Conservation (phyloP, 495 filamentous ascomycete species). For the Daldinia caldariorum region DNA sequence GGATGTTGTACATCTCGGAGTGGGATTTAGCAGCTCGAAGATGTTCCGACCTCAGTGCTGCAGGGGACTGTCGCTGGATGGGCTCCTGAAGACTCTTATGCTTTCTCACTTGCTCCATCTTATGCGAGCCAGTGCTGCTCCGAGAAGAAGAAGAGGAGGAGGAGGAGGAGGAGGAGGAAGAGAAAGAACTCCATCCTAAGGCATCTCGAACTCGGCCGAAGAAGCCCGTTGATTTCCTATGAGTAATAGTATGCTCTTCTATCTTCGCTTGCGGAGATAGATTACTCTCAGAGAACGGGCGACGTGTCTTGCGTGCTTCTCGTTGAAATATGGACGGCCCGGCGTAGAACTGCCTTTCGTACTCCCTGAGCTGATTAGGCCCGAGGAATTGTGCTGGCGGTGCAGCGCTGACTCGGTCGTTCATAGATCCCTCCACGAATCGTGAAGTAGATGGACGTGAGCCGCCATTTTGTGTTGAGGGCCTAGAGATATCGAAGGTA, state of each 20-base stretch:
- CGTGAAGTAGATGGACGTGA: slow-evolving; percentile 57
- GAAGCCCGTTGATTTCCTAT: slow-evolving; percentile 46
- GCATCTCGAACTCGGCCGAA: slow-evolving; percentile 44
- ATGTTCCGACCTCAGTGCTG: slow-evolving; percentile 32
- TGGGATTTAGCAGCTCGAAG: slow-evolving; percentile 43
- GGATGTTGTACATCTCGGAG: slow-evolving; percentile 44
- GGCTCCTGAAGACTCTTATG: slow-evolving; percentile 44
- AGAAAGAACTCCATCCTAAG: slow-evolving; percentile 35
- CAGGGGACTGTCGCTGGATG: slow-evolving; percentile 12
- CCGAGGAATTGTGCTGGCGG: slow-evolving; percentile 72
- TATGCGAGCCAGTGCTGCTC: slow-evolving; percentile 12
- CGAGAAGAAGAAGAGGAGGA: slow-evolving; percentile 5
- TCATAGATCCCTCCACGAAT: slow-evolving; percentile 81
- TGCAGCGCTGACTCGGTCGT: slow-evolving; percentile 73
- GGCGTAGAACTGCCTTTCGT: slow-evolving; percentile 51
- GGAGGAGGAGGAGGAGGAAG: background rate
- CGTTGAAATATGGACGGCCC: slow-evolving; percentile 12
- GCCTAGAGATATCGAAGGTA: slow-evolving; percentile 16
- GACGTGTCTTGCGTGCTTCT: slow-evolving; percentile 30
- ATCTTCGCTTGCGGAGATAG: background rate
- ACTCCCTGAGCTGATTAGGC: slow-evolving; percentile 53
- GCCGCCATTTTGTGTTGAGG: slow-evolving; percentile 51
- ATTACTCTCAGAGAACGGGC: slow-evolving; percentile 41
- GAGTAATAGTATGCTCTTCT: slow-evolving; percentile 33
- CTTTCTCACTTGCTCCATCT: slow-evolving; percentile 35